phyloP scores from a whole-genome alignment of 2,329 filamentous ascomycete species.

The Cladobotryum protrusum region DNA sequence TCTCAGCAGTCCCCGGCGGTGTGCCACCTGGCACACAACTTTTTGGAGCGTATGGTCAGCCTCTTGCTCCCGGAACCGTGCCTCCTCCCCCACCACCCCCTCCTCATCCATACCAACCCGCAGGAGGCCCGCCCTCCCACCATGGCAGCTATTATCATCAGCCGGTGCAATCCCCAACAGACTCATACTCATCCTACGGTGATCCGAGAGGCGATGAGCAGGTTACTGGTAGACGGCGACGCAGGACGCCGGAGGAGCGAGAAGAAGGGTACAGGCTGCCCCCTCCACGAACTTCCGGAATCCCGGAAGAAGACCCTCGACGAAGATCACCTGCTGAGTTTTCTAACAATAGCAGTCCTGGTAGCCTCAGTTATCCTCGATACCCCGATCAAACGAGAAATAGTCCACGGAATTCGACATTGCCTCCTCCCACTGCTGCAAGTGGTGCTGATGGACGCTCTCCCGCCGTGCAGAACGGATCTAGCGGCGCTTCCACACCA shows the following conservation, averaged over 20 bases:
- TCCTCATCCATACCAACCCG: constrained; percentile 17
- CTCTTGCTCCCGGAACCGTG: constrained; percentile 34
- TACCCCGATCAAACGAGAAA: constrained; percentile 29
- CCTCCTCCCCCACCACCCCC: constrained; percentile 15
- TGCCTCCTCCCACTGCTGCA: constrained; percentile 24
- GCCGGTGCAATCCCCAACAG: constrained; percentile 39
- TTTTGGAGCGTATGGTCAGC: constrained; percentile 53
- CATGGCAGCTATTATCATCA: constrained; percentile 34
- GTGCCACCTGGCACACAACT: constrained; percentile 51
- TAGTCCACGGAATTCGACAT: constrained; percentile 34
- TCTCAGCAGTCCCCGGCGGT: constrained; percentile 52
- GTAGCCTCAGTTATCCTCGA: constrained; percentile 32
- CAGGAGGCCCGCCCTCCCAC: constrained; percentile 24
- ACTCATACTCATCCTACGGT: constrained; percentile 35
- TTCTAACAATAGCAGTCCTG: constrained; percentile 42
- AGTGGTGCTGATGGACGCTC: constrained; percentile 28
- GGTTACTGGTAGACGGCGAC: constrained; percentile 27
- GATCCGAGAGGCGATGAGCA: constrained; percentile 29
- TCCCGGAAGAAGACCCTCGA: constrained; percentile 42
- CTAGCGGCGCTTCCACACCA: constrained; percentile 31
- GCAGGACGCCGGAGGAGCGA: constrained; percentile 33
- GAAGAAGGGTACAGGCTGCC: constrained; percentile 40
- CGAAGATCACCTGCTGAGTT: constrained; percentile 47
- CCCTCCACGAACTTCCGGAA: constrained; percentile 33
- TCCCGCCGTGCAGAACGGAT: constrained; percentile 30